Conservation (phyloP, 805 yeast genomes). For the Teunomyces cretensis region DNA sequence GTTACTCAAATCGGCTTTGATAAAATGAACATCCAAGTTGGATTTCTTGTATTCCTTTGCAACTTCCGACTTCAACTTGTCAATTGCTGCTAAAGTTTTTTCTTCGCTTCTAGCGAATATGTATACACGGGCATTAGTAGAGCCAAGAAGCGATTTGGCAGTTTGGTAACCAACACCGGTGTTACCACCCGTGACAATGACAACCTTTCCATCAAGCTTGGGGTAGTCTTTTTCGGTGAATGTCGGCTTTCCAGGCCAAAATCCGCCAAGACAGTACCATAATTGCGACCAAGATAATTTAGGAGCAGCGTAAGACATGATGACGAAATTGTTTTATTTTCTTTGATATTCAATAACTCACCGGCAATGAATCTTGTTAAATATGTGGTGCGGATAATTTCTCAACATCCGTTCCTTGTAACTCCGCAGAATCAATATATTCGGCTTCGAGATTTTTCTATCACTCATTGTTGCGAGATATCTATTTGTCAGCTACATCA, state of each 20-base stretch:
- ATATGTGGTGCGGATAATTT: not conserved
- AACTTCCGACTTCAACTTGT: slow-evolving; percentile 20
- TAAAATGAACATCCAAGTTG: slow-evolving; percentile 5
- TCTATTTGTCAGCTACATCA: too few relatives aligned
- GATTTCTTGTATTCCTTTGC: slow-evolving; percentile 16
- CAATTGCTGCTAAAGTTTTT: slow-evolving; percentile 29
- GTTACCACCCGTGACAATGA: slow-evolving; percentile 40
- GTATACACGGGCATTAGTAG: slow-evolving; percentile 34
- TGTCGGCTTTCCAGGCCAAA: slow-evolving; percentile 14
- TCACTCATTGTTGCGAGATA: too few relatives aligned
- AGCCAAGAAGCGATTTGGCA: slow-evolving; percentile 24
- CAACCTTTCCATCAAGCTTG: slow-evolving; percentile 33
- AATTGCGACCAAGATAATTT: not conserved
- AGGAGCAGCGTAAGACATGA: slow-evolving; percentile 2
- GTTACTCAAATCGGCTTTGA: slow-evolving; percentile 9
- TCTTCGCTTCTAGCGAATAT: slow-evolving; percentile 33
- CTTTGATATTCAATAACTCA: too few relatives aligned
- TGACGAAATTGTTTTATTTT: too few relatives aligned
- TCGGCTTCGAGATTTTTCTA: too few relatives aligned
- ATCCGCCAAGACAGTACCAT: slow-evolving; percentile 5
- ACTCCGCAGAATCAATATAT: too few relatives aligned
- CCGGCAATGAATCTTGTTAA: not conserved
- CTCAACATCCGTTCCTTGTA: not conserved
- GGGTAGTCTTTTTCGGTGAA: slow-evolving; percentile 33
- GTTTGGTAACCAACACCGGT: slow-evolving; percentile 34